Conservation (phyloP, 306 rosid species). For the Carpinus viminea region DNA sequence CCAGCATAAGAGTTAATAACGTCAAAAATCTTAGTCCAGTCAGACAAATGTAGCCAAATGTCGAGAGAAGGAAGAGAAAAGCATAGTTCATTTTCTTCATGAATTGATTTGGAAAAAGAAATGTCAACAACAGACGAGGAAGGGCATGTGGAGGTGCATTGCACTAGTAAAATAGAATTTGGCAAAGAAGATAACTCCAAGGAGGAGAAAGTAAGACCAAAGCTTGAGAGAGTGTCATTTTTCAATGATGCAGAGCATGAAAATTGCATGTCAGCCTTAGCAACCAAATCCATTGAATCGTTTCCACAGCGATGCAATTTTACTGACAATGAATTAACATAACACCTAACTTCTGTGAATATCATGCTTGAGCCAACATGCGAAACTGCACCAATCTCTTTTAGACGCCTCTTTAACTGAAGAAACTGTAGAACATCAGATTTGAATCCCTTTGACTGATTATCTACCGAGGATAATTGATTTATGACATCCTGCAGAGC, state of each 20-base stretch:
- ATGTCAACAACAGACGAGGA: slow-evolving; percentile 50
- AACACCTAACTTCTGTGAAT: slow-evolving; percentile 60
- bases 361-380: slow-evolving; percentile 32
- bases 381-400: slow-evolving; percentile 38
- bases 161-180: slow-evolving; percentile 51
- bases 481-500: slow-evolving; percentile 61
- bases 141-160: slow-evolving; percentile 44
- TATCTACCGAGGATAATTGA: slow-evolving; percentile 51
- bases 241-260: slow-evolving; percentile 57
- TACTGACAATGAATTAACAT: slow-evolving; percentile 48
- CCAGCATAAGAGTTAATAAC: slow-evolving; percentile 40
- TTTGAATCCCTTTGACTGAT: slow-evolving; percentile 64
- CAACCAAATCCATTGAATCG: slow-evolving; percentile 43
- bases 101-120: slow-evolving; percentile 50
- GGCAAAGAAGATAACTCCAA: slow-evolving; percentile 49
- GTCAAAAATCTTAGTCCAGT: slow-evolving; percentile 65
- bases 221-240: slow-evolving; percentile 48
- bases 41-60: slow-evolving; percentile 72
- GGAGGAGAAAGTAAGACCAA: slow-evolving; percentile 59
- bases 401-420: slow-evolving; percentile 50
- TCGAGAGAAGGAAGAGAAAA: slow-evolving; percentile 68
- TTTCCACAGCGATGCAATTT: slow-evolving; percentile 39
- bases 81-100: slow-evolving; percentile 44
- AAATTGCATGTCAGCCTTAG: slow-evolving; percentile 58
- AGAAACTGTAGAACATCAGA: slow-evolving; percentile 78